Evolutionary conservation across 2,329 filamentous ascomycete species (phyloP).

Genomic region (Chaetomium sp.): DNA sequence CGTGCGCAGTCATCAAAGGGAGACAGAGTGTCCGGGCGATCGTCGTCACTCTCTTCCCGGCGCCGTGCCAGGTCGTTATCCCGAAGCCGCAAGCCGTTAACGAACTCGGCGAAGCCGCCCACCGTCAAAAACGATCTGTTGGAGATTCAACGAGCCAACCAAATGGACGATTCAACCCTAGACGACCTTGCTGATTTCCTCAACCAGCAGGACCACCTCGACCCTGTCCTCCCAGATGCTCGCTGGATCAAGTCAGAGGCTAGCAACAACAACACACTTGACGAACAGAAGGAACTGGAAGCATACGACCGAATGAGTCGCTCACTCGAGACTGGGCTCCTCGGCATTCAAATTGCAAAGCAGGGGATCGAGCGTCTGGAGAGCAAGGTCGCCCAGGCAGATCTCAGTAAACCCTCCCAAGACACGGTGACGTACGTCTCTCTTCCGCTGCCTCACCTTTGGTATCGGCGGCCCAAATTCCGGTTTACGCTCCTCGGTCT

Average conservation of each 20-base stretch:
- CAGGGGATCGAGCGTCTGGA: conserved; percentile 62
- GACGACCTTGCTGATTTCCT: conserved; percentile 59
- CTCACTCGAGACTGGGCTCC: conserved; percentile 53
- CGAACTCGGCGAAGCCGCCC: conserved; percentile 57
- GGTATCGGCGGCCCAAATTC: conserved; percentile 47
- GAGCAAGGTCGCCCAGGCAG: conserved; percentile 50
- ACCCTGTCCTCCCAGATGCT: conserved; percentile 19
- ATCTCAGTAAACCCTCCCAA: conserved; percentile 31
- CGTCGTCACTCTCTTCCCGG: conserved; percentile 29
- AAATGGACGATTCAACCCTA: conserved; percentile 62
- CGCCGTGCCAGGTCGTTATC: conserved; percentile 41
- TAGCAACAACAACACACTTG: conserved; percentile 26
- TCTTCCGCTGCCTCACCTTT: conserved; percentile 52
- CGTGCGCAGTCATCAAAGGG: conserved; percentile 30
- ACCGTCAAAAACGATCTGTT: conserved; percentile 59
- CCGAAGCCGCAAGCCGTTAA: conserved; percentile 49
- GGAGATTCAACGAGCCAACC: conserved; percentile 54
- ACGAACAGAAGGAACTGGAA: conserved; percentile 47
- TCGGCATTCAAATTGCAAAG: conserved; percentile 57
- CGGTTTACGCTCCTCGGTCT: conserved; percentile 54
- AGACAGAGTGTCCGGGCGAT: conserved; percentile 25
- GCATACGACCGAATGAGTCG: conserved; percentile 55
- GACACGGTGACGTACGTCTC: conserved; percentile 43
- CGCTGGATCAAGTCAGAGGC: conserved; percentile 25
- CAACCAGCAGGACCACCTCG: conserved; percentile 32